Base-by-base conservation (phyloP, 768 basidiomycete genomes). In the Psilocybe subaeruginosa region DNA sequence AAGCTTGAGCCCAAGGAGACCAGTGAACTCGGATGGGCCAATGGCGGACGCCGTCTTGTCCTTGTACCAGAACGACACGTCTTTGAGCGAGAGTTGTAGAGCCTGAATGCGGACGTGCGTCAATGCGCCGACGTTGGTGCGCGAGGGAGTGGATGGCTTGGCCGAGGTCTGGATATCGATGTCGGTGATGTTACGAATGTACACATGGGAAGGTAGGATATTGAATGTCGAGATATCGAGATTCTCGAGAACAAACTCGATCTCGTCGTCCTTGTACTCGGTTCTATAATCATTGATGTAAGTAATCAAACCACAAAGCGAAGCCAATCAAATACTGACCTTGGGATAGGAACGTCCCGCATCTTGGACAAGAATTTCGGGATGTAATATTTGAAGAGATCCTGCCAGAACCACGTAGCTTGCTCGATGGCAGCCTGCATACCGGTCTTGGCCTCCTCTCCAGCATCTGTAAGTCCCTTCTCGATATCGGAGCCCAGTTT, bases 381-480 rank as follows among this genome's bases (percentile, higher is more conserved):
- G 0, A 90, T 70, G 68, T 93, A 93, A 14, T 93, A 89, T 66
- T 88, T 90, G 78, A 92, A 88, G 6, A 93, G 61, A 62, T 95
- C 93, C 70, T 88, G 83, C 88, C 88, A 91, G 74, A 91, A 84
- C 90, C 90, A 92, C 0, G 86, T 82, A 4, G 83, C 81, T 49
- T 87, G 82, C 56, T 89, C 86, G 63, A 88, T 68, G 3, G 82
- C 80, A 8, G 80, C 80, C 68, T 60, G 59, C 33, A 54, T 47
- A 5, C 81, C 80, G 0, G 76, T 75, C 64, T 64, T 64, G 7
- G 80, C 73, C 62, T 79, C 51, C 3, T 58, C 52, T 17, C 56
- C 50, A 9, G 49, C 58, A 17, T 51, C 39, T 9, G 67, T 76
- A 50, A 76, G 64, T 0, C 77, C 81, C 19, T 73, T 64, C 68